Base-by-base conservation (phyloP, 1,284 basidiomycete genomes). In the Flammula alnicola region DNA sequence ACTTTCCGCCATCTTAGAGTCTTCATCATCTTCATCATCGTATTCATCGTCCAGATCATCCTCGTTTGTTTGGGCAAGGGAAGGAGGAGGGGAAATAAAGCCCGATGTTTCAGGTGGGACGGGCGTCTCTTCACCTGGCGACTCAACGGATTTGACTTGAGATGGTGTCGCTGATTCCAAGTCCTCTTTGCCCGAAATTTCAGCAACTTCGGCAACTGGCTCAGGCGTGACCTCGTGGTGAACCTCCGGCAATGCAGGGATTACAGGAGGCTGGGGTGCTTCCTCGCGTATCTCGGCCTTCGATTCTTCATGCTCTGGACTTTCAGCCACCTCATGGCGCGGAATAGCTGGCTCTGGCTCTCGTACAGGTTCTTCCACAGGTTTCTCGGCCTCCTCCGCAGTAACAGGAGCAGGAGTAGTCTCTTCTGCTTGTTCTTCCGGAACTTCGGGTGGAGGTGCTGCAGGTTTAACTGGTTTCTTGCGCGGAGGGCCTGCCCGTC, bases 401-500 rank as follows among this genome's bases (percentile, higher is more conserved):
- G 31, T 23, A 11, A 37, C 43, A 9, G 43, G 19, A 9, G 48
- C 7, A 10, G 40, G 22, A 5, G 33, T 38, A 14, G 32, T 39
- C 7, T 54, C 55, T 12, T 54, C 55, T 16, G 51, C 22, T 7
- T 29, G 37, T 17, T 57, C 58, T 41, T 59, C 57, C 4, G 49
- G 52, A 9, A 54, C 56, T 19, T 55, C 52, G 19, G 59, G 59
- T 47, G 67, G 57, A 2, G 67, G 62, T 7, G 73, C 68, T 29
- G 73, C 67, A 3, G 73, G 67, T 56, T 83, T 86, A 30, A 70
- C 68, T 2, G 73, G 55, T 58, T 84, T 85, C 69, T 79, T 85
- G 41, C 88, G 75, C 3, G 88, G 88, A 36, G 86, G 88, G 3
- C 72, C 84, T 12, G 84, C 76, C 4, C 88, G 78, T 37, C 83